Conservation (phyloP, 225 moss, liverwort and hornwort species). For the Ulota crispa region DNA sequence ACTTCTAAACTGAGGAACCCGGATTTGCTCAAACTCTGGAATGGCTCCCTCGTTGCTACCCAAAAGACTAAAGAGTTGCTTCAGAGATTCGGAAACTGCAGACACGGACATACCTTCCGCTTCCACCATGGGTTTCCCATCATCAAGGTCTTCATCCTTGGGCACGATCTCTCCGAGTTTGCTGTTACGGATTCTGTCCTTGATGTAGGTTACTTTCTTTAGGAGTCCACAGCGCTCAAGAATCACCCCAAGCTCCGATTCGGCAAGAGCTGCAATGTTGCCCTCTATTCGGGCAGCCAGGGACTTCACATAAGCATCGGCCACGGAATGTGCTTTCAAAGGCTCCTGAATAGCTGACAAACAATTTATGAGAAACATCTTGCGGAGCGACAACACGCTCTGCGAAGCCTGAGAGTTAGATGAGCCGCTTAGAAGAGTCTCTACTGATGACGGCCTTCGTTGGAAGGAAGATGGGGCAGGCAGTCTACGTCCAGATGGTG, state of each 20-base stretch:
- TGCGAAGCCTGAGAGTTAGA: constrained; percentile 49
- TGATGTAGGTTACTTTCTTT: constrained; percentile 83
- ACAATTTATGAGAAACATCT: constrained; percentile 91
- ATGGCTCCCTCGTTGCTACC: constrained; percentile 83
- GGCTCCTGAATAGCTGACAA: constrained; percentile 95
- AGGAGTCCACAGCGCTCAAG: constrained; percentile 92
- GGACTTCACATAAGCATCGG: constrained; percentile 59
- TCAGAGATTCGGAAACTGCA: constrained; percentile 81
- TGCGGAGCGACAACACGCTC: constrained; percentile 67
- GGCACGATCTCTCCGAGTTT: constrained; percentile 70
- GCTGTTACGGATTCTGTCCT: constrained; percentile 69
- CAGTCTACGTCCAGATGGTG: constrained; percentile 70
- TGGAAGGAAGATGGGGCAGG: constrained; percentile 52
- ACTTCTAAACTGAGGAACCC: constrained; percentile 84
- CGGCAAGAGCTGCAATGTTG: constrained; percentile 79
- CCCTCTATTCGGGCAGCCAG: constrained; percentile 71
- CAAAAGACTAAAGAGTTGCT: constrained; percentile 70
- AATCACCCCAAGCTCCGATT: constrained; percentile 72
- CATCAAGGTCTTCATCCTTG: constrained; percentile 79
- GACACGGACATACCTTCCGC: constrained; percentile 78
- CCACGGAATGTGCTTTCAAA: constrained; percentile 69
- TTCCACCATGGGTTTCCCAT: constrained; percentile 80
- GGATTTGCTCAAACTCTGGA: constrained; percentile 95
- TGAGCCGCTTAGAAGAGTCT: constrained; percentile 53
- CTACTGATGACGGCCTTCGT: constrained; percentile 69